Evolutionary conservation across 2,329 filamentous ascomycete species (phyloP).

Genomic region (Xylariaceae sp.): DNA sequence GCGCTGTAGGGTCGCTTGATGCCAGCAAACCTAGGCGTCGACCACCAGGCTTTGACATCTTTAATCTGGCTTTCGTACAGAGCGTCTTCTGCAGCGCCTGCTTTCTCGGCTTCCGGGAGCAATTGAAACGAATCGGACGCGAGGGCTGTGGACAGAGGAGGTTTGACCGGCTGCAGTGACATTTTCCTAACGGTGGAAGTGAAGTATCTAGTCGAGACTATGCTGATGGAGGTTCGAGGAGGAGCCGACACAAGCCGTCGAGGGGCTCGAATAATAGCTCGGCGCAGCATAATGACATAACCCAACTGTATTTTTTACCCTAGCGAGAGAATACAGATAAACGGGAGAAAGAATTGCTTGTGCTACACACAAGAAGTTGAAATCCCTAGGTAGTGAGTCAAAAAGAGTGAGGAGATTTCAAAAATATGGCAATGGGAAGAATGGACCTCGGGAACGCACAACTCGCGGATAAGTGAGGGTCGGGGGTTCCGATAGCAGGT

Average conservation of each 20-base stretch:
- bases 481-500: slow-evolving; percentile 20
- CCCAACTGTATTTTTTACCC: not conserved
- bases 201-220: slow-evolving; percentile 42
- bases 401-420: not conserved
- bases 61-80: slow-evolving; percentile 83
- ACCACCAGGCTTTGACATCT: slow-evolving; percentile 92
- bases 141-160: slow-evolving; percentile 64
- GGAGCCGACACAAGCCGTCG: slow-evolving; percentile 29
- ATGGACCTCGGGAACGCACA: slow-evolving; percentile 8
- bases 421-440: not conserved
- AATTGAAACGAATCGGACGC: slow-evolving; percentile 85
- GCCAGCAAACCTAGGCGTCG: slow-evolving; percentile 79
- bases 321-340: not conserved
- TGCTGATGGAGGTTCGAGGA: slow-evolving; percentile 27
- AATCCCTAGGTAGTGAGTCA: not conserved
- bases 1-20: slow-evolving; percentile 93
- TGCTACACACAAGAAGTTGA: not conserved
- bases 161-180: slow-evolving; percentile 61
- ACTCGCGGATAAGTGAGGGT: slow-evolving; percentile 11
- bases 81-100: slow-evolving; percentile 80
- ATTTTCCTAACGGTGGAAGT: slow-evolving; percentile 54
- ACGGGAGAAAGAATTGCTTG: not conserved
- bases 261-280: slow-evolving; percentile 35
- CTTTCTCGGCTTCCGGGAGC: slow-evolving; percentile 76
- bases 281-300: slow-evolving; percentile 38